These are phyloP conservation scores for Clavaria fumosa DNA, from an alignment of 768 basidiomycete genomes.

Conservation along the genomic window DNA sequence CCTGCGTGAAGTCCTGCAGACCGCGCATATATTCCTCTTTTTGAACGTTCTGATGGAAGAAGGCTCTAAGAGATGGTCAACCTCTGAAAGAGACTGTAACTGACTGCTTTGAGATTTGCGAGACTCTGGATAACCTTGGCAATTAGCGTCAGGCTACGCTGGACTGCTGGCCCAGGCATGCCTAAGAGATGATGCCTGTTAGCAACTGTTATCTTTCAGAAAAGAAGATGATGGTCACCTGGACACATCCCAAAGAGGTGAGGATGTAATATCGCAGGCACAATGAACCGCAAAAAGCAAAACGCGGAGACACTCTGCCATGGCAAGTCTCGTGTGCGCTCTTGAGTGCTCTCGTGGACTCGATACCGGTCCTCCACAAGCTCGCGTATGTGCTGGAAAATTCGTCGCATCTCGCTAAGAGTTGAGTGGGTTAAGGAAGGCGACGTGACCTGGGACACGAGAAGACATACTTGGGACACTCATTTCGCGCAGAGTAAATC, in stretches of 20 bases:
- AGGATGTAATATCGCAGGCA: slow-evolving; percentile 80
- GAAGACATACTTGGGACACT: slow-evolving; percentile 57
- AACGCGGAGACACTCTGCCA: slow-evolving; percentile 83
- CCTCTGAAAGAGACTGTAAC: slow-evolving; percentile 13
- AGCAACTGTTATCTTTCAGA: no score
- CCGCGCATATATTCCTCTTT: slow-evolving; percentile 77
- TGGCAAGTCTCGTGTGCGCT: slow-evolving; percentile 39
- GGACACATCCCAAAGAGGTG: slow-evolving; percentile 68
- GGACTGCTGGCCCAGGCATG: slow-evolving; percentile 47
- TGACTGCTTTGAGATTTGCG: slow-evolving; percentile 66
- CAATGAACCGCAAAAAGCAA: slow-evolving; percentile 79
- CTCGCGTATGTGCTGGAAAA: slow-evolving; percentile 55
- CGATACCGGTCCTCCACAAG: slow-evolving; percentile 57
- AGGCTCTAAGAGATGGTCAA: background rate
- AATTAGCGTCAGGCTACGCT: slow-evolving; percentile 70
- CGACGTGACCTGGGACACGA: slow-evolving; percentile 1
- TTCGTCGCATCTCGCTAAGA: slow-evolving; percentile 50
- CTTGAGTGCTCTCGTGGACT: slow-evolving; percentile 24
- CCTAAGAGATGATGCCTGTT: no score
- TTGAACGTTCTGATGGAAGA: slow-evolving; percentile 32
- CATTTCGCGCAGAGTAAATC: slow-evolving; percentile 55
- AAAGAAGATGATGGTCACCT: no score
- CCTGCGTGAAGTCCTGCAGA: slow-evolving; percentile 55
- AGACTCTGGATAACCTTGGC: slow-evolving; percentile 84
- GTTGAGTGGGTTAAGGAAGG: slow-evolving; percentile 5